phyloP scores from a whole-genome alignment of 345 rosid genomes.

The Luvunga scandens region DNA sequence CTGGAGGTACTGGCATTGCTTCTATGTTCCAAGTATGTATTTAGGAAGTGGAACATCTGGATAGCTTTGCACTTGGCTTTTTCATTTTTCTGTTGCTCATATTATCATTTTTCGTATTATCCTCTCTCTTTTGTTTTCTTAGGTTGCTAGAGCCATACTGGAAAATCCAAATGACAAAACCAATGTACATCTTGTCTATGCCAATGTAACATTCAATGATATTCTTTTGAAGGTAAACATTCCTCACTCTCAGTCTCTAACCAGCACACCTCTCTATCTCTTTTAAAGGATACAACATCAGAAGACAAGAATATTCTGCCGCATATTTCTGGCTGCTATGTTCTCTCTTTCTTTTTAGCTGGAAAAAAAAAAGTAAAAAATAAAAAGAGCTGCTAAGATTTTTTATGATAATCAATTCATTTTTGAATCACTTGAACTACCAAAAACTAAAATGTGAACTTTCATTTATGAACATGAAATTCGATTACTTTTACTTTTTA shows the following conservation, averaged over 20 bases:
- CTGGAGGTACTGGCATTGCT: conserved; percentile 77
- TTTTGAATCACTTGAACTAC: no score
- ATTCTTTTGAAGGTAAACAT: conserved; percentile 52
- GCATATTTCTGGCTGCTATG: no score
- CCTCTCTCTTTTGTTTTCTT: neutral
- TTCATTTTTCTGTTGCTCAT: neutral
- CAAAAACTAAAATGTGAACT: no score
- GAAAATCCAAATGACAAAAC: conserved; percentile 50
- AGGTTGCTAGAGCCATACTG: conserved; percentile 53
- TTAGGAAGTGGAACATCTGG: neutral
- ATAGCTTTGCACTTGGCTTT: neutral
- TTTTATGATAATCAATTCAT: no score
- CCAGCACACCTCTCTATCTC: neutral
- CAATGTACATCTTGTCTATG: conserved; percentile 45
- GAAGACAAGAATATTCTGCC: neutral
- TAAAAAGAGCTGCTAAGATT: neutral
- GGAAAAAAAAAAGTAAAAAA: no score
- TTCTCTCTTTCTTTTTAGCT: no score
- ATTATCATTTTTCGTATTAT: neutral
- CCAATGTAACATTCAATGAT: conserved; percentile 51
- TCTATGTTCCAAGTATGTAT: conserved; percentile 64
- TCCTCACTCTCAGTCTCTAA: conserved; percentile 8
- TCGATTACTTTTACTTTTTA: no score
- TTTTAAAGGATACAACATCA: neutral
- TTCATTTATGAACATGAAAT: no score